Evolutionary conservation across 805 yeast species (phyloP), one percentile per base, ranked within the genome.

Genomic region (Candida krabiensis): DNA sequence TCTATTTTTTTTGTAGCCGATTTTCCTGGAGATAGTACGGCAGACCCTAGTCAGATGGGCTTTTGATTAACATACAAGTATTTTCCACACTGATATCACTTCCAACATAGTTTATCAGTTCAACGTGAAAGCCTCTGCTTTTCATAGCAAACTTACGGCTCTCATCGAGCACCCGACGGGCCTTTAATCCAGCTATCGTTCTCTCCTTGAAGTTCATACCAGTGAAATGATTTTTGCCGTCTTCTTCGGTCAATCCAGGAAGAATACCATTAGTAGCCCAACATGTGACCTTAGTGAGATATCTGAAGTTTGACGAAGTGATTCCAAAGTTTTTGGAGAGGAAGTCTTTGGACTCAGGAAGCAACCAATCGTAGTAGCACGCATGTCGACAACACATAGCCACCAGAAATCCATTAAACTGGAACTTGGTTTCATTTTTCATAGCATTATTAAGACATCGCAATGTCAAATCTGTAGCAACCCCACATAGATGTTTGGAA

Each of bases 301-400:
- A 60, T 5, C 47, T 40, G 17, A 61, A 54, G 39, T 71, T 71
- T 6, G 53, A 52, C 7, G 43, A 45, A 9, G 47, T 48, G 12
- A 73, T 55, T 1, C 52, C 48, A 37, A 64, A 64, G 4, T 59
- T 44, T 0, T 48, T 42, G 2, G 34, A 30, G 18, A 82, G 56
- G 49, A 59, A 76, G 17, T 49, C 47, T 34, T 65, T 58, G 2
- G 83, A 75, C 19, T 63, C 66, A 0, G 72, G 69, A 12, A 85
- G 58, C 12, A 84, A 66, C 39, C 73, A 69, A n/a, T 70, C 63
- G 43, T 77, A 80, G 28, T 73, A 63, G 52, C 97, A 90, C 15
- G 82, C 80, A 54, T 89, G 97, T 38, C 97, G 72, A 60, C 97
- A 89, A 56, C 97, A 89, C 87, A 90, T 83, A 18, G 97, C 97